A percentile compares a stretch with the other conserved stretches of the same genome.
Evolutionary conservation across 768 basidiomycete species (phyloP).

Genomic region (Phaeolepiota aurea): DNA sequence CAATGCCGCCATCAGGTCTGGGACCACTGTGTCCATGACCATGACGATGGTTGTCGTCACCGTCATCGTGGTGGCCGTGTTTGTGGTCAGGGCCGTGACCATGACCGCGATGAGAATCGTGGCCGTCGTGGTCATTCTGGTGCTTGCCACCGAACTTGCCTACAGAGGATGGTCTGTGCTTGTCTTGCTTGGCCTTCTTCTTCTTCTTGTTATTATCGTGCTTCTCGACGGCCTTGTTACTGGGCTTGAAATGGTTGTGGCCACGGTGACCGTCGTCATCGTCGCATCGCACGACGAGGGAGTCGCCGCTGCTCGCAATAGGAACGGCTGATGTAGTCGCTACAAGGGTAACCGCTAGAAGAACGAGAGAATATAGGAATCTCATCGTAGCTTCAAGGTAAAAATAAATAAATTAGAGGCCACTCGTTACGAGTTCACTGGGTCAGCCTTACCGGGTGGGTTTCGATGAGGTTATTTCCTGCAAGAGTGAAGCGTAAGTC

Average conservation of each 20-base stretch:
- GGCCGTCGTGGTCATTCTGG: not conserved
- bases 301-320: not conserved
- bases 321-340: not conserved
- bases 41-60: not conserved
- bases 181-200: no score
- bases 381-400: no score
- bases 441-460: no score
- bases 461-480: no score
- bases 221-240: not conserved
- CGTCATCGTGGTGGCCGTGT: not conserved
- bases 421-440: no score
- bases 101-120: not conserved
- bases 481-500: no score
- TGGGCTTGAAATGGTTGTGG: not conserved
- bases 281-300: not conserved
- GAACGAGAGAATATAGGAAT: not conserved
- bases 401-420: not conserved
- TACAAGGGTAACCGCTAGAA: not conserved
- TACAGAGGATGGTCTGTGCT: no score
- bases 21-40: no score
- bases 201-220: not conserved
- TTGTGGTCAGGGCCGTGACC: not conserved
- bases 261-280: not conserved
- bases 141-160: no score
- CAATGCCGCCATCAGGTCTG: no score